A percentile compares a stretch with the other conserved stretches of the same genome.
Evolutionary conservation across 192 early-diverging fungal genomes (phyloP).

Genomic region (Gigaspora rosea): DNA sequence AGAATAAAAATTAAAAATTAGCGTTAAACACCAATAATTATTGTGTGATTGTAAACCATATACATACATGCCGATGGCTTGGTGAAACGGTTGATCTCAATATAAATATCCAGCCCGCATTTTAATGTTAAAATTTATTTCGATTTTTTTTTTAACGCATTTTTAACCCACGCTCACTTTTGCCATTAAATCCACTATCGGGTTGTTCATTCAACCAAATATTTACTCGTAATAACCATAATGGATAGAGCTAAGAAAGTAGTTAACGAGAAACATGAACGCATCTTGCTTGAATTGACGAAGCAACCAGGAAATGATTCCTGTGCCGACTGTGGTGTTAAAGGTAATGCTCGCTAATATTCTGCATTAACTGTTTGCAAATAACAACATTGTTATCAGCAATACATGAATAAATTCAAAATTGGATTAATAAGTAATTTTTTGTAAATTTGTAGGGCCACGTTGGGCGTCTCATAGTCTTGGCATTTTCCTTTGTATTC

Average conservation of each 20-base stretch:
- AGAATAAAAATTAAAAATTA: no score
- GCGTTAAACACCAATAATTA: no score
- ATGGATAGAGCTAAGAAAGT: constrained; percentile 61
- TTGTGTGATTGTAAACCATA: no score
- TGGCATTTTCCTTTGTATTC: constrained; percentile 92
- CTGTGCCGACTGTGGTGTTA: constrained; percentile 76
- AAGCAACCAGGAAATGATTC: constrained; percentile 69
- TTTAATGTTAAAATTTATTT: no score
- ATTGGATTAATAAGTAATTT: not conserved
- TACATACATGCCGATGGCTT: no score
- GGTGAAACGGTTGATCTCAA: no score
- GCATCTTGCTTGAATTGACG: constrained; percentile 65
- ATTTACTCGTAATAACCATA: no score
- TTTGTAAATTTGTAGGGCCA: constrained; percentile 58
- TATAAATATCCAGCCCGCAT: no score
- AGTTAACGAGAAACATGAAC: constrained; percentile 69
- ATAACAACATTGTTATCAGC: not conserved
- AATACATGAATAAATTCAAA: not conserved
- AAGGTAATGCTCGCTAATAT: constrained; percentile 42
- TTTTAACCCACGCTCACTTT: not conserved
- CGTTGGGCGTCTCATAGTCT: constrained; percentile 90
- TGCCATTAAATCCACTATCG: no score
- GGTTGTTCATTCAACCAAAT: no score
- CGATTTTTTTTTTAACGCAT: not conserved
- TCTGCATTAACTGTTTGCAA: not conserved